Evolutionary conservation across 805 yeast species (phyloP).

Genomic region (Metschnikowia cerradonensis): DNA sequence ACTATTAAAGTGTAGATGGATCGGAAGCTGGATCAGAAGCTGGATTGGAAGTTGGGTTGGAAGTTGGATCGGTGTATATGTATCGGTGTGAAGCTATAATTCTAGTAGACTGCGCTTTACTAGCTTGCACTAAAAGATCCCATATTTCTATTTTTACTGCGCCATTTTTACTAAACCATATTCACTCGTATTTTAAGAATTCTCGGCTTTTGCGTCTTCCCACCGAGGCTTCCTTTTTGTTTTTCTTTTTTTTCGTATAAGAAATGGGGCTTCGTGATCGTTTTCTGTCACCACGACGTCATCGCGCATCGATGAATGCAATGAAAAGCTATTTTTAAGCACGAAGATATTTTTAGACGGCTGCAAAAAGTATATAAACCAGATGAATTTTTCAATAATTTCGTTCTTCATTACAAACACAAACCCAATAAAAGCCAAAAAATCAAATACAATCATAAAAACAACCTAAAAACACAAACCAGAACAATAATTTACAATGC

Average conservation of each 20-base stretch:
- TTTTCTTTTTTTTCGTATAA: neutral
- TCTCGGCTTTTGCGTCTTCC: neutral
- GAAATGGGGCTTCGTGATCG: neutral
- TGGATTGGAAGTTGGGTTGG: too few relatives aligned
- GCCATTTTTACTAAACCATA: too few relatives aligned
- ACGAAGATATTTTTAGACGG: neutral
- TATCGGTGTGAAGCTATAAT: too few relatives aligned
- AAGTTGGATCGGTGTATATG: too few relatives aligned
- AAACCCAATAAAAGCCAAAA: neutral
- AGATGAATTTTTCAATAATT: neutral
- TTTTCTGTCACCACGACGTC: neutral
- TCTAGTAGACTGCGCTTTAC: too few relatives aligned
- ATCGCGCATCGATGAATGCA: neutral
- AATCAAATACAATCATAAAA: too few relatives aligned
- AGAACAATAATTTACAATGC: neutral
- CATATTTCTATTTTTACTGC: neutral
- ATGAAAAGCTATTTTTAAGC: neutral
- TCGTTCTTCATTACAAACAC: neutral
- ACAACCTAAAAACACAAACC: neutral
- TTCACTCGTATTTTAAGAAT: neutral
- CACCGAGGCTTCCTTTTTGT: neutral
- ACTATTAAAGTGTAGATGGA: too few relatives aligned
- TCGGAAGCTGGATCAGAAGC: too few relatives aligned
- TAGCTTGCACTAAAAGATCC: too few relatives aligned
- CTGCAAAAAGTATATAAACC: conserved; percentile 1